Conservation (phyloP, 148 eudicot genomes). For the Diospyros kaki region DNA sequence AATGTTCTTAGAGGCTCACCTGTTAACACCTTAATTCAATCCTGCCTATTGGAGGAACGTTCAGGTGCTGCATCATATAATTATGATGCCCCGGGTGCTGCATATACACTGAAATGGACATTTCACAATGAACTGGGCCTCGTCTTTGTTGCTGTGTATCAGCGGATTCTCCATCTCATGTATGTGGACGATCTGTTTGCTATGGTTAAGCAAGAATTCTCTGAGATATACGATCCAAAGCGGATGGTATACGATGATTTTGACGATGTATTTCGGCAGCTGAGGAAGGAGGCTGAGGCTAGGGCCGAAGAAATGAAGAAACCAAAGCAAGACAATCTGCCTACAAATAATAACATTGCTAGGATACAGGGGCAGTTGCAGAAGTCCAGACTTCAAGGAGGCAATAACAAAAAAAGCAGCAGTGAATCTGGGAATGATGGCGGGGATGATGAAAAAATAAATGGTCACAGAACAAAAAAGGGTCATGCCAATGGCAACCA, state of each 20-base stretch:
- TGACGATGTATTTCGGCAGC: conserved; percentile 72
- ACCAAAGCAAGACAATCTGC: conserved; percentile 52
- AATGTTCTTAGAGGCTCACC: conserved; percentile 88
- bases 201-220: conserved; percentile 80
- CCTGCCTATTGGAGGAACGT: conserved; percentile 89
- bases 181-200: conserved; percentile 88
- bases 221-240: conserved; percentile 72
- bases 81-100: conserved; percentile 70
- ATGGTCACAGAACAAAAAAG: conserved; percentile 36
- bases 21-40: conserved; percentile 75
- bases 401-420: conserved; percentile 52
- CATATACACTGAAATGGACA: conserved; percentile 88
- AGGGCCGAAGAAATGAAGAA: conserved; percentile 84
- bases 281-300: conserved; percentile 83
- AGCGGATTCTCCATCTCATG: conserved; percentile 66
- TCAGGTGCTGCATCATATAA: conserved; percentile 74
- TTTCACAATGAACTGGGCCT: conserved; percentile 90
- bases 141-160: conserved; percentile 93
- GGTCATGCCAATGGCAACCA: conserved; percentile 42
- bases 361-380: conserved; percentile 62
- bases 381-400: conserved; percentile 46
- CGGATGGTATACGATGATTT: conserved; percentile 60
- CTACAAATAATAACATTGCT: conserved; percentile 18
- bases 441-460: conserved; percentile 40
- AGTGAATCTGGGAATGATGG: conserved; percentile 40